These are phyloP conservation scores for Didymella keratinophila DNA, from an alignment of 2,329 filamentous ascomycete species.

Conservation along the genomic window DNA sequence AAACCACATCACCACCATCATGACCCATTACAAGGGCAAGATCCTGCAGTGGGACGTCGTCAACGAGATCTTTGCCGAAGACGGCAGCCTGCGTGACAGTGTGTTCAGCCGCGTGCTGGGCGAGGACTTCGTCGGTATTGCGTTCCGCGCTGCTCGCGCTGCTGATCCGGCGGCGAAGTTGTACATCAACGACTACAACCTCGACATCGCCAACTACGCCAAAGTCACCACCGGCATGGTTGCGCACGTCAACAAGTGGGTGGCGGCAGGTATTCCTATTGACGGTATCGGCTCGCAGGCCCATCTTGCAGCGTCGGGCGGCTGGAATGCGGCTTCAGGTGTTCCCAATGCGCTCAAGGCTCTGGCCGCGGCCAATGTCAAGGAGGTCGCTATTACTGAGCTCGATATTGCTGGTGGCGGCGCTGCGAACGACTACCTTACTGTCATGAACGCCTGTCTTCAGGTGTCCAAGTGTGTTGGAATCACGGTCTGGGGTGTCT, in stretches of 20 bases:
- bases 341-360: not conserved
- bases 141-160: not conserved
- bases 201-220: not conserved
- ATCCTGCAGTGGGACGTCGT: not conserved
- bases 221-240: not conserved
- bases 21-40: constrained; percentile 1
- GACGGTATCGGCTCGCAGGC: not conserved
- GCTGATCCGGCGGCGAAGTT: not conserved
- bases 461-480: not conserved
- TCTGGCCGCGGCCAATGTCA: not conserved
- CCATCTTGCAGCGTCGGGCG: not conserved
- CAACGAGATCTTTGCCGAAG: not conserved
- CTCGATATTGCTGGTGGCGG: not conserved
- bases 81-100: not conserved
- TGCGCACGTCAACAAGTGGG: not conserved
- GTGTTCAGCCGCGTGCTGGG: not conserved
- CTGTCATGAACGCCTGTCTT: not conserved
- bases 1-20: not conserved
- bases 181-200: not conserved
- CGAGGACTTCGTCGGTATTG: not conserved
- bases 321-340: not conserved
- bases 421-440: not conserved
- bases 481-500: not conserved
- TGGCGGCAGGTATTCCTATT: not conserved
- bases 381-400: not conserved